Percentiles rank a stretch among this genome's conserved stretches.
phyloP scores from a whole-genome alignment of 2,329 filamentous ascomycete genomes.

The Curvularia hawaiiensis region DNA sequence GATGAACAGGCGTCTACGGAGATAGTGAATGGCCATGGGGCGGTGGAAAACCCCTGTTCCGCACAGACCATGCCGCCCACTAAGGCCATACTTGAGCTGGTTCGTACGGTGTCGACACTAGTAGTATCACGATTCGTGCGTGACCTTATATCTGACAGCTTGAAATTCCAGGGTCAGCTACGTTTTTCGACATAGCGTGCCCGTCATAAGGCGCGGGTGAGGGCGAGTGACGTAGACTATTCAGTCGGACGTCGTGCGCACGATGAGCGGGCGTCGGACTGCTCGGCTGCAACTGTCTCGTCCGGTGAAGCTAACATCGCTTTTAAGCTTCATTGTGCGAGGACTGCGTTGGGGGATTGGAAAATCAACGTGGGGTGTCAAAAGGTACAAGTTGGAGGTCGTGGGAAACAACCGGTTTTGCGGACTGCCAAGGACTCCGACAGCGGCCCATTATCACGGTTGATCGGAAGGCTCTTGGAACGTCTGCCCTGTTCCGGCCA shows the following conservation, averaged over 20 bases:
- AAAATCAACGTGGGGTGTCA: background rate
- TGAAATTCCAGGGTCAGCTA: conserved; percentile 33
- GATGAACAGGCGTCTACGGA: conserved; percentile 7
- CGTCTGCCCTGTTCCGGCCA: conserved; percentile 5
- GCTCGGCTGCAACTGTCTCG: conserved; percentile 20
- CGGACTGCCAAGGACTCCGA: background rate
- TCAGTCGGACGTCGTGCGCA: conserved; percentile 23
- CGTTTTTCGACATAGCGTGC: conserved; percentile 30
- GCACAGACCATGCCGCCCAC: conserved; percentile 21
- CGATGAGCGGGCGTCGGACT: conserved; percentile 8
- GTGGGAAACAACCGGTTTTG: background rate
- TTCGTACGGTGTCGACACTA: conserved; percentile 24
- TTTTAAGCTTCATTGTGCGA: conserved; percentile 5
- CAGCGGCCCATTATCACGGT: background rate
- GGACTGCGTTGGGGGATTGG: background rate
- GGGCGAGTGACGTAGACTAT: conserved; percentile 27
- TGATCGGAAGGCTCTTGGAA: background rate
- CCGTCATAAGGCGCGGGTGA: conserved; percentile 16
- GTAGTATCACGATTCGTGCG: conserved; percentile 26
- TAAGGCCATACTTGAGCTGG: conserved; percentile 20
- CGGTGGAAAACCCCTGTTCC: conserved; percentile 14
- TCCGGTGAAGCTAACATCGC: conserved; percentile 8
- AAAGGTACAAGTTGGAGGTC: background rate
- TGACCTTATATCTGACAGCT: conserved; percentile 34
- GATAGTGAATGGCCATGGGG: conserved; percentile 14